Percentiles rank a stretch among this genome's conserved stretches.
Conservation (phyloP, 2,329 filamentous ascomycete genomes). For the Xylaria hypoxylon region DNA sequence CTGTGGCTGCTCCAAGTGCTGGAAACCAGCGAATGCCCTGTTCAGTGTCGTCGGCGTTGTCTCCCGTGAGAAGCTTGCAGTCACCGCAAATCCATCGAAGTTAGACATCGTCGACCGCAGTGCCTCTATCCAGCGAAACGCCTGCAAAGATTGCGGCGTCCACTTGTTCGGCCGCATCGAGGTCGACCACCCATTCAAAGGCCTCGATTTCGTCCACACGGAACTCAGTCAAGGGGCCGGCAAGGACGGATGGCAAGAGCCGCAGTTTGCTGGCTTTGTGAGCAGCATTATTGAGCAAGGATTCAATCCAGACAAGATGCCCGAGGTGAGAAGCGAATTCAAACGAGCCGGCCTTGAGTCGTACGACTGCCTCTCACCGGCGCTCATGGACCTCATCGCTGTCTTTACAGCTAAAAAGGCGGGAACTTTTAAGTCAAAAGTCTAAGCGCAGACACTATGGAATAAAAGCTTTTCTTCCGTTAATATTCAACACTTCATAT, state of each 20-base stretch:
- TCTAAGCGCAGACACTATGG: not conserved
- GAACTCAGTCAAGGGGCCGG: constrained; percentile 63
- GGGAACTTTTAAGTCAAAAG: constrained; percentile 41
- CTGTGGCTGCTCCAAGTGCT: constrained; percentile 79
- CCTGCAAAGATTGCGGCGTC: constrained; percentile 70
- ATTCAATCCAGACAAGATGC: constrained; percentile 66
- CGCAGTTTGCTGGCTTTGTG: constrained; percentile 76
- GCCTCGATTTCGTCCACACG: constrained; percentile 75
- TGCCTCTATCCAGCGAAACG: constrained; percentile 71
- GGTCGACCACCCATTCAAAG: constrained; percentile 73
- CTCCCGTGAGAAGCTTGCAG: constrained; percentile 63
- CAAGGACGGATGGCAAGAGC: constrained; percentile 75
- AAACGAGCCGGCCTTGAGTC: constrained; percentile 66
- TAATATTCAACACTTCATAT: not conserved
- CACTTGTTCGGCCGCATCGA: constrained; percentile 75
- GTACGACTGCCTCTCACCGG: constrained; percentile 72
- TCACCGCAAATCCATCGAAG: constrained; percentile 70
- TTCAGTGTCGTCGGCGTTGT: constrained; percentile 74
- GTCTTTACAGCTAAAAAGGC: constrained; percentile 63
- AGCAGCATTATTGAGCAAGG: constrained; percentile 77
- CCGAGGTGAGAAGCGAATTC: constrained; percentile 65
- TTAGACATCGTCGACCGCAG: constrained; percentile 56
- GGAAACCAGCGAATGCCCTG: constrained; percentile 72
- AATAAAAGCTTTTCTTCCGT: constrained; percentile 5
- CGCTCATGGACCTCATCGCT: constrained; percentile 66